phyloP scores from a whole-genome alignment of 306 rosid species.

The Cucurbita pepo region DNA sequence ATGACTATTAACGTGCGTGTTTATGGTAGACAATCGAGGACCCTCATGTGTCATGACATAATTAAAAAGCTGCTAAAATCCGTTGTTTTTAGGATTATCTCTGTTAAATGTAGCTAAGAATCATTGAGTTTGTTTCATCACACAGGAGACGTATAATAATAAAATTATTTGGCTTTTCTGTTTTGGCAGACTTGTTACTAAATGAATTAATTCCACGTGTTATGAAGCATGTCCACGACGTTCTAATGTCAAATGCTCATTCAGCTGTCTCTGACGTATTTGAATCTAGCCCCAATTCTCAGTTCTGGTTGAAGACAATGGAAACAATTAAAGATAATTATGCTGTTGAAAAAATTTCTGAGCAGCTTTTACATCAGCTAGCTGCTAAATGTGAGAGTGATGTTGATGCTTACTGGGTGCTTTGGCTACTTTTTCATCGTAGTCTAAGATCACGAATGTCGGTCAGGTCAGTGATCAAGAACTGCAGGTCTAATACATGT shows the following conservation, averaged over 20 bases:
- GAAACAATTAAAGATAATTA: conserved; percentile 57
- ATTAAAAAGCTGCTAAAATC: neutral
- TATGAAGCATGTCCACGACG: conserved; percentile 35
- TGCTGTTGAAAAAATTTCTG: conserved; percentile 62
- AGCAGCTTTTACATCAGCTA: conserved; percentile 64
- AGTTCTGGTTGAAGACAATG: conserved; percentile 68
- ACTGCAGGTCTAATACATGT: neutral
- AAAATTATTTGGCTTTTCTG: conserved; percentile 8
- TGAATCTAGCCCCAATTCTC: conserved; percentile 29
- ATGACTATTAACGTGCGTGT: neutral
- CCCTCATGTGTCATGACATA: neutral
- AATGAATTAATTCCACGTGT: conserved; percentile 41
- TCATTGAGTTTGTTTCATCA: neutral
- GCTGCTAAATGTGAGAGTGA: conserved; percentile 43
- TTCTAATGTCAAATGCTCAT: conserved; percentile 24
- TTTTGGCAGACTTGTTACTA: conserved; percentile 48
- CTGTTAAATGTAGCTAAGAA: neutral
- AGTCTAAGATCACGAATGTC: conserved; percentile 32
- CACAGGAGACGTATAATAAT: neutral
- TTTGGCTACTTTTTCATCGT: conserved; percentile 67
- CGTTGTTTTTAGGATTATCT: neutral
- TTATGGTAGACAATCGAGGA: neutral
- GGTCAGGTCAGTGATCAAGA: conserved; percentile 38
- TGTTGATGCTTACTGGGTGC: conserved; percentile 73
- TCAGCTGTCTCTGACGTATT: conserved; percentile 24